Base-by-base conservation (phyloP, 352 stramenopile genomes). In the Globisporangium orthogonon region DNA sequence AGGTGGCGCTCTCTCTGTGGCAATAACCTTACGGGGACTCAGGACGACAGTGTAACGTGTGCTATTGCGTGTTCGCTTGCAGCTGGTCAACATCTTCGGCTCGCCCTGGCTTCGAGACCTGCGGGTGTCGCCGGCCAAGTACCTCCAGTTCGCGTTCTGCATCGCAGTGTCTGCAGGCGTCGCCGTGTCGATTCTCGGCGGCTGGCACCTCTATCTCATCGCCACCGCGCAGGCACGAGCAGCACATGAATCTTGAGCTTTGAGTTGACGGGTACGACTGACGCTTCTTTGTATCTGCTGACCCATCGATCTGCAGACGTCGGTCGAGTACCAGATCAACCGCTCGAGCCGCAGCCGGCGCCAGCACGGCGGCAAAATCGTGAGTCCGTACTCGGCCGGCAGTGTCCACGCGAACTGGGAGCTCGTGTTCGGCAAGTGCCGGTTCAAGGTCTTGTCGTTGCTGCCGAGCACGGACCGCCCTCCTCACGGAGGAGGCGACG, bases 281-380 rank as follows among this genome's bases (percentile, higher is more conserved):
- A 35, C 23, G n/a, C 9, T 29, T 58, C 23, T 50, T 47, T 41
- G n/a, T 56, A 7, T 29, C 18, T 37, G 51, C 18, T 9, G 33
- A 29, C 55, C 43, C 31, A 50, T 4, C 33, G 11, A 17, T 66
- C 39, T 64, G 31, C 63, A 93, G 83, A 91, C 83, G 1, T 90
- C 83, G 9, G 74, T 94, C 6, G 83, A 94, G 56, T 64, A 83
- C 54, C 83, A 91, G 47, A 89, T 94, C 60, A 94, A 91, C 59
- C 75, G 83, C 2, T 86, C 73, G 17, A 64, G 66, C 13, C 66
- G 70, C 40, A 79, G 76, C 37, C 71, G 73, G 17, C 70, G 74
- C 35, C 68, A 75, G 35, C 67, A 85, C 50, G 70, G 69, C 15
- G 76, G 76, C 39, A 74, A 76, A 63, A 63, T 70, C 9, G 52